Evolutionary conservation across 208 protist species (phyloP).

Genomic region (Trypanosomatidae sp.): DNA sequence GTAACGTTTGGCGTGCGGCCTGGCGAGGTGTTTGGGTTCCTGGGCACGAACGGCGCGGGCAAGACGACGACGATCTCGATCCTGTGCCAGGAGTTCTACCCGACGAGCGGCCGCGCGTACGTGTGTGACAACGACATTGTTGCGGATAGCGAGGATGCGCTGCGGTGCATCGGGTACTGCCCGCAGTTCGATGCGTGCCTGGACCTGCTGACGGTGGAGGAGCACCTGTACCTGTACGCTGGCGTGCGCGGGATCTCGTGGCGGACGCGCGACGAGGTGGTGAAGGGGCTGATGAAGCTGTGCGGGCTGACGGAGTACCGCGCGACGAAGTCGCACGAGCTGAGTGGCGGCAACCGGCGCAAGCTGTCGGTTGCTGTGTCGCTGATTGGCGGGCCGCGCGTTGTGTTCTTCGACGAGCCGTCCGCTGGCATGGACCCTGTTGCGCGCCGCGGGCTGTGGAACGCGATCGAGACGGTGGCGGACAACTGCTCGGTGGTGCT

Average conservation of each 20-base stretch:
- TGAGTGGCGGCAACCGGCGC: slow-evolving; percentile 85
- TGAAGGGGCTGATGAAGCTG: slow-evolving; percentile 35
- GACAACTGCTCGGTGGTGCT: slow-evolving; percentile 78
- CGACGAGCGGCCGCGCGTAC: slow-evolving; percentile 61
- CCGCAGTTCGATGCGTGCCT: slow-evolving; percentile 93
- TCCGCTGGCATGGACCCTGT: slow-evolving; percentile 89
- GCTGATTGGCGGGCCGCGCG: slow-evolving; percentile 74
- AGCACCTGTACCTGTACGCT: slow-evolving; percentile 68
- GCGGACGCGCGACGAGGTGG: slow-evolving; percentile 17
- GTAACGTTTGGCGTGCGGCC: slow-evolving; percentile 64
- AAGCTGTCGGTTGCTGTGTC: slow-evolving; percentile 82
- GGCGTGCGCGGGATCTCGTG: slow-evolving; percentile 31
- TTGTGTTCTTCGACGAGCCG: slow-evolving; percentile 88
- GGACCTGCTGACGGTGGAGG: slow-evolving; percentile 84
- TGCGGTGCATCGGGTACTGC: slow-evolving; percentile 86
- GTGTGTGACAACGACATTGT: slow-evolving; percentile 68
- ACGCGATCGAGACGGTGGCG: slow-evolving; percentile 56
- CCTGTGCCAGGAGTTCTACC: slow-evolving; percentile 66
- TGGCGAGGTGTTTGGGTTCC: slow-evolving; percentile 84
- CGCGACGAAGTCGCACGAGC: slow-evolving; percentile 31
- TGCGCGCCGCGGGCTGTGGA: slow-evolving; percentile 80
- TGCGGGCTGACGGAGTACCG: slow-evolving; percentile 47
- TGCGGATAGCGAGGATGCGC: slow-evolving; percentile 33
- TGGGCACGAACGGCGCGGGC: slow-evolving; percentile 89
- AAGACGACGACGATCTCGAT: slow-evolving; percentile 89